Evolutionary conservation across 345 rosid species (phyloP), one percentile per base, ranked within the genome.

Genomic region (Raphanus raphanistrum): DNA sequence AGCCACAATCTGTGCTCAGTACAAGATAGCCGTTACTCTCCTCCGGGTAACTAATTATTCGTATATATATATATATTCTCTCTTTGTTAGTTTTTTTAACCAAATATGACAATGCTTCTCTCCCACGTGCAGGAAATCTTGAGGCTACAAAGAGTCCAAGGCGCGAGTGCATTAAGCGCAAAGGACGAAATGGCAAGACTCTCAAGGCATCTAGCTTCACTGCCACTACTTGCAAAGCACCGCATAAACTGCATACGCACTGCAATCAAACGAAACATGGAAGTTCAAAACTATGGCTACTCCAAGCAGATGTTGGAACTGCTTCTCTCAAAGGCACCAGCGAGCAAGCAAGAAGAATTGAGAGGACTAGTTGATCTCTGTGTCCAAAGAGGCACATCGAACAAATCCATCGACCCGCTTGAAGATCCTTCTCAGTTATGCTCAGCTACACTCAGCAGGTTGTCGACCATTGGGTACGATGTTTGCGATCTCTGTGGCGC

Each of bases 371-470:
- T 91, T 43, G 97, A 92, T 82, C 92, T 95, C 79, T 94, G 98
- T 65, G 90, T 88, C 35, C 94, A 88, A 76, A 84, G 99, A 84
- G 98, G 99, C 66, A 77, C 80, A 36, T 81, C 94, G 63, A 92
- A 95, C 86, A 95, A 91, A 82, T 92, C 99, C 65, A 95, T 92
- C 8, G 98, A 95, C 84, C 99, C 97, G 3, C 68, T 90, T 27
- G 99, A 94, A 83, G 98, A 92, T 81, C 97, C 94, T 35, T 92
- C 99, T 64, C 98, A 92, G 81, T 88, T 95, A 83, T 95, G 99
- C 77, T 87, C 89, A 8, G 99, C 98, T 78, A 95, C 97, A 0
- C 97, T 95, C 43, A 87, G 99, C 79, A 94, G 98, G 26, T 83
- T 95, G 33, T 95, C 99, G 10, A 95, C 99, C 61, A 95, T 95